Evolutionary conservation across 176 grass and related monocot genomes (phyloP), one percentile per base, ranked within the genome.

Genomic region (Dendrocalamus sinicus): DNA sequence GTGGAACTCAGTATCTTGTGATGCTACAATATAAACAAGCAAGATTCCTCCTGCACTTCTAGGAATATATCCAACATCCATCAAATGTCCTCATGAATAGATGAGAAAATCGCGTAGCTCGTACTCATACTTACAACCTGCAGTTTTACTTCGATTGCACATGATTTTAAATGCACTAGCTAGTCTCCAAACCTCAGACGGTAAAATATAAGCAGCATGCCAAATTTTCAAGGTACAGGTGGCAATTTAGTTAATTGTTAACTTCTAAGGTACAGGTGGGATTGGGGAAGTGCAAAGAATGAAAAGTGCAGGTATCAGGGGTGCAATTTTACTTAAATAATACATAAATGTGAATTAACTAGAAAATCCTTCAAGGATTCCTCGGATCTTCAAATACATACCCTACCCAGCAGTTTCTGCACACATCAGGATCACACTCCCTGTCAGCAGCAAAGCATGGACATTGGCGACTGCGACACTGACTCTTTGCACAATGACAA

Each of bases 391-490:
- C 11, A 81, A 72, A 90, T 80, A 76, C 93, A 81, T 98, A 95
- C 93, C 96, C 91, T 51, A 98, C 90, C 93, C 96, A 98, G 67
- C 96, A 98, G 91, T 95, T 98, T 92, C 96, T 91, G 85, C 96
- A 98, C 76, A 98, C 96, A 57, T 98, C 96, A 79, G 96, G 96
- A 72, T 98, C 96, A 8, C 96, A 98, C 85, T 98, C 96, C 81
- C 96, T 95, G 77, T 98, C 96, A 45, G 96, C 96, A 82, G 96
- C 96, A 89, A 98, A 95, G 68, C 96, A 98, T 85, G 96, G 96
- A 88, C 96, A 98, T 84, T 98, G 96, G 10, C 96, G 91, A 24
- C 96, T 98, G 76, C 96, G 91, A 83, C 96, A 98, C 74, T 98
- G 96, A 50, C 93, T 95, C 86, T 98, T 98, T 30, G 96, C 96